These are phyloP conservation scores for Suhomyces bolitotheri DNA, from an alignment of 1,139 yeast species.

Conservation along the genomic window DNA sequence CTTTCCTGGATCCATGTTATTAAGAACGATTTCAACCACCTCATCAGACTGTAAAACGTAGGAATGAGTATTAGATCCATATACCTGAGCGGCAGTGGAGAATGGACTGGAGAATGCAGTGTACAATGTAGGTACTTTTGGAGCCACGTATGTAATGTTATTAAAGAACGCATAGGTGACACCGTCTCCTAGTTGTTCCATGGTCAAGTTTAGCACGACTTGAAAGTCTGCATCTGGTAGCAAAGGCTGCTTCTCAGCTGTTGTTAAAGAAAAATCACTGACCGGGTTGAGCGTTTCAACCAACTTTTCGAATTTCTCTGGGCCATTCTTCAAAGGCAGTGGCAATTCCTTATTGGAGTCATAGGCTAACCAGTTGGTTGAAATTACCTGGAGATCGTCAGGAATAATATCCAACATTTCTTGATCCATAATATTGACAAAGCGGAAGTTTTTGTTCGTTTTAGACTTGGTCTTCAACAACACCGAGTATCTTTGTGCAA, in stretches of 20 bases:
- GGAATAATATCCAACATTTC: conserved; percentile 69
- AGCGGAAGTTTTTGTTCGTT: conserved; percentile 52
- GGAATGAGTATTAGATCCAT: conserved; percentile 68
- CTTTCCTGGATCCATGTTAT: conserved; percentile 76
- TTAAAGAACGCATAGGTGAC: conserved; percentile 76
- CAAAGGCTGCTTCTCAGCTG: conserved; percentile 42
- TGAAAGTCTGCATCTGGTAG: conserved; percentile 61
- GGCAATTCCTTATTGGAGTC: conserved; percentile 31
- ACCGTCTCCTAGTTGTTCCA: conserved; percentile 74
- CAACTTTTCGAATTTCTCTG: conserved; percentile 23
- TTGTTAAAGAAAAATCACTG: conserved; percentile 59
- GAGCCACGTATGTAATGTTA: conserved; percentile 59
- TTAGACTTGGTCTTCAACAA: conserved; percentile 53
- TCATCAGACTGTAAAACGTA: conserved; percentile 62
- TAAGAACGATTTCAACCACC: conserved; percentile 68
- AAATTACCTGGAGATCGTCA: conserved; percentile 50
- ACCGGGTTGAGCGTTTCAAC: conserved; percentile 24
- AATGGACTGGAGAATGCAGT: conserved; percentile 53
- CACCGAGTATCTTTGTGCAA: conserved; percentile 71
- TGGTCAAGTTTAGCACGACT: conserved; percentile 57
- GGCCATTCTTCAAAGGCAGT: conserved; percentile 15
- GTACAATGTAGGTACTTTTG: conserved; percentile 66
- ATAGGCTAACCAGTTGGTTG: conserved; percentile 57
- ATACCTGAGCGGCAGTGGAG: conserved; percentile 50
- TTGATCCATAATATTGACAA: conserved; percentile 62